These are phyloP conservation scores for Lactarius pseudohatsudake DNA, from an alignment of 768 basidiomycete species.

Conservation along the genomic window DNA sequence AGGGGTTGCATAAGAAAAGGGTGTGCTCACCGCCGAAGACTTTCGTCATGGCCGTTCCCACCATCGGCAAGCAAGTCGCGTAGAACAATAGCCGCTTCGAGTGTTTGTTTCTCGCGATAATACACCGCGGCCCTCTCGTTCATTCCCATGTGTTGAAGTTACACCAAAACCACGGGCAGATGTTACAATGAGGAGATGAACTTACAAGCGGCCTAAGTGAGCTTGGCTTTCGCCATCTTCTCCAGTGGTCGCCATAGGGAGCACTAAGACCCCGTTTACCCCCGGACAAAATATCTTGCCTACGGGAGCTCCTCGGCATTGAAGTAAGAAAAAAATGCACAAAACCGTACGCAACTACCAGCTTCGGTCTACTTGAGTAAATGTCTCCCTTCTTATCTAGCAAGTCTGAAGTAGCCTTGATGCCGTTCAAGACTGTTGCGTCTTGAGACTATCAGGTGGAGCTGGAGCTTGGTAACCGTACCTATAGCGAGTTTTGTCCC, in stretches of 20 bases:
- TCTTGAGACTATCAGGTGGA: not conserved
- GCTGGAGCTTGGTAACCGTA: not conserved
- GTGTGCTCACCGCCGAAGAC: conserved; percentile 16
- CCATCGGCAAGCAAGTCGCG: conserved; percentile 15
- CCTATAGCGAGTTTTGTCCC: conserved; percentile 17
- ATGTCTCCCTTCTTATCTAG: conserved; percentile 27
- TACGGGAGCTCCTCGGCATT: not conserved
- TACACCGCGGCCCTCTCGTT: conserved; percentile 7
- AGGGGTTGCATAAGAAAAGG: not conserved
- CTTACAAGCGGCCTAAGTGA: not conserved
- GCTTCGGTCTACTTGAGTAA: conserved; percentile 26
- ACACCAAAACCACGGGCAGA: not conserved
- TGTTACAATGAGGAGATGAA: not conserved
- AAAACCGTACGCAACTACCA: conserved; percentile 19
- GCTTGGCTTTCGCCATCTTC: conserved; percentile 24
- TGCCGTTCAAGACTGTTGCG: conserved; percentile 17
- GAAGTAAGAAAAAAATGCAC: not conserved
- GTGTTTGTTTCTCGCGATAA: conserved; percentile 23
- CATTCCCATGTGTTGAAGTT: conserved; percentile 24
- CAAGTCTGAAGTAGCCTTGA: conserved; percentile 12
- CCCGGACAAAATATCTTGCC: conserved; percentile 25
- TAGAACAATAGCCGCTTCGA: conserved; percentile 20
- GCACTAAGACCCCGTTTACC: conserved; percentile 19
- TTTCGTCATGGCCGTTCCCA: not conserved
- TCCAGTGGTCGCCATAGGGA: conserved; percentile 13